Base-by-base conservation (phyloP, 1,284 basidiomycete species). In the Ceratobasidium sp. region DNA sequence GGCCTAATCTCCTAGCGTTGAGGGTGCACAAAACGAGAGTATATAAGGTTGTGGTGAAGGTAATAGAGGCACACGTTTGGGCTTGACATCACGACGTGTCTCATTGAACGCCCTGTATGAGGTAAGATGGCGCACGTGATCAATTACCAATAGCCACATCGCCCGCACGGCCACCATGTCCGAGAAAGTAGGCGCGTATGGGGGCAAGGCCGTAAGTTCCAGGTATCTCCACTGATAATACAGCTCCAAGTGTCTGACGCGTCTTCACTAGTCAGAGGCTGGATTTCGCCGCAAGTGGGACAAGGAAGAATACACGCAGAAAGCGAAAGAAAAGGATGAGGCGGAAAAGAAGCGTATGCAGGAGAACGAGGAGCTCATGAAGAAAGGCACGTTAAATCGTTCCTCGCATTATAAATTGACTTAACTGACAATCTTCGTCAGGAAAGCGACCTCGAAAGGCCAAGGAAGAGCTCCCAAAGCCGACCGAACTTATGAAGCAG, bases 401-500 rank as follows among this genome's bases (percentile, higher is more conserved):
- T 14, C 13, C 37, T 24, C 29, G 37, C 62, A 68, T 48, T 48
- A 68, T 49, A 43, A 54, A 68, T 63, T 69, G 29, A 64, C 27
- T 49, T 16, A 64, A 54, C 0, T 24, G 6, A 1, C 71, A 61
- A 61, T 75, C 39, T 49, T 74, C 46, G 66, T n/a, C 79, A 95
- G 95, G 95, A 58, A 95, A 95, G 84, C 89, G 88, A 79, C 92
- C 93, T 16, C 84, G 90, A 29, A 88, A 75, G 82, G 83, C 74
- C 48, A 77, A 83, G 56, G 78, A 89, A 62, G 90, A 93, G 76
- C 82, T 95, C 0, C 95, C 95, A 0, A 95, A 94, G 80, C 93
- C 96, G 0, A 98, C 95, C 0, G 90, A 96, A 79, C 86, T 93
- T 71, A 92, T 96, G 89, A 90, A 96, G 80, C 90, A 89, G 78